Evolutionary conservation across 2,329 filamentous ascomycete species (phyloP), one percentile per base, ranked within the genome.

Genomic region (Penicillium sp.): DNA sequence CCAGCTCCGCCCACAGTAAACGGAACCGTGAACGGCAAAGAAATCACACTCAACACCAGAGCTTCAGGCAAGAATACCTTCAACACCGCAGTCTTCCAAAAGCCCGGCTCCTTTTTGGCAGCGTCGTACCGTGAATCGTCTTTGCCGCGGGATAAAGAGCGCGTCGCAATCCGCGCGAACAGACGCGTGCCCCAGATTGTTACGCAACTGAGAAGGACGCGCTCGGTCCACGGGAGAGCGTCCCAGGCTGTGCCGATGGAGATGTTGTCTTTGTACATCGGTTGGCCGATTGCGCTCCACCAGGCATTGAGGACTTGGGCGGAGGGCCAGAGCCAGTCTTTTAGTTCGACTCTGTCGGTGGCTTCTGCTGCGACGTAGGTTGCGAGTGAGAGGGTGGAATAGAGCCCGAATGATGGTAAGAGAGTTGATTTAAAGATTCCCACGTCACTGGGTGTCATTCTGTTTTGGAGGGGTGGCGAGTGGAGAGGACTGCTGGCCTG

Each of bases 311-410:
- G 67, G 9, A 85, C 77, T 61, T 80, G 80, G 2, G 74, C 79
- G 4, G 75, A 70, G 1, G 82, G 80, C 82, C 82, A 85, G 6
- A 83, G 68, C 74, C 79, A 82, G 65, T 86, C 83, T 62, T 86
- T 86, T n/a, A 78, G 72, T 52, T 85, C 83, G 9, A 81, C 76
- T n/a, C 77, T 75, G 61, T 83, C 69, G 7, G 80, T 82, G 46
- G 78, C 75, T 23, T 81, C 74, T 1, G 79, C 79, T 29, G 77
- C 72, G 8, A 75, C 75, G 62, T 82, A 86, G 0, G 81, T 77
- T 30, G 80, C 74, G 29, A 80, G 61, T 9, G 80, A 76, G 11
- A 84, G 74, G 4, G 78, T 76, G 0, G 79, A 75, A 58, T 85
- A 81, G 0, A 85, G 69, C 0, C 76, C 74, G 35, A 84, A 71